Evolutionary conservation across 1,139 yeast genomes (phyloP), one percentile per base, ranked within the genome.

Genomic region (Yamadazyma spencermartinsiae): DNA sequence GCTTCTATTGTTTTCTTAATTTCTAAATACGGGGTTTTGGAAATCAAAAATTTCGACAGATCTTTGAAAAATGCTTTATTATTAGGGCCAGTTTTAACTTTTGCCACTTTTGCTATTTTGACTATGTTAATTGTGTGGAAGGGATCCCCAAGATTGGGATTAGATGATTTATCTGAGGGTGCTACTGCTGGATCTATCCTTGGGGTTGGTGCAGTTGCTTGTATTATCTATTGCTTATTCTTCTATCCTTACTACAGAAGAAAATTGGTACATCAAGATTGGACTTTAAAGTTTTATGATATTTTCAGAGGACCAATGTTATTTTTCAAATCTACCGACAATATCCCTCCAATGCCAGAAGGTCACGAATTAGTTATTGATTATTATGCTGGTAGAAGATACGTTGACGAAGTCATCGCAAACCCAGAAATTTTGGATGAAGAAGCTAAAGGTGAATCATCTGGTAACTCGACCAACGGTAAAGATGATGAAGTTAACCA

Each of bases 41-140:
- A 83, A 56, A 60, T 82, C 44, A 79, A 78, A 52, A 56, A 71
- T 40, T 52, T 59, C 34, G 50, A 51, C 24, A 60, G 63, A 19
- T 65, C 80, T 4, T 55, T 80, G 32, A 67, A 68, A 48, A 74
- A 76, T 50, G 89, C 83, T 5, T 66, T 84, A 49, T 36, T 68
- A 13, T 58, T 80, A 39, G 80, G 81, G 45, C 90, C 90, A 12
- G 38, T 71, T 31, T 72, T 82, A 56, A 84, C 84, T 24, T 82
- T 78, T 49, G 54, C 69, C 32, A 77, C 87, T 25, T 79, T 81
- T 48, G 61, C 82, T 34, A 74, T 83, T 42, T 72, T 84, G 52
- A 82, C 89, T 43, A 72, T 62, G 80, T 73, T 66, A 62, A 69
- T 65, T 51, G 74, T 77, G 31, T 82, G 86, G 86, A 82, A 82